Base-by-base conservation (phyloP, 1,284 basidiomycete species). In the Puccinia horiana region DNA sequence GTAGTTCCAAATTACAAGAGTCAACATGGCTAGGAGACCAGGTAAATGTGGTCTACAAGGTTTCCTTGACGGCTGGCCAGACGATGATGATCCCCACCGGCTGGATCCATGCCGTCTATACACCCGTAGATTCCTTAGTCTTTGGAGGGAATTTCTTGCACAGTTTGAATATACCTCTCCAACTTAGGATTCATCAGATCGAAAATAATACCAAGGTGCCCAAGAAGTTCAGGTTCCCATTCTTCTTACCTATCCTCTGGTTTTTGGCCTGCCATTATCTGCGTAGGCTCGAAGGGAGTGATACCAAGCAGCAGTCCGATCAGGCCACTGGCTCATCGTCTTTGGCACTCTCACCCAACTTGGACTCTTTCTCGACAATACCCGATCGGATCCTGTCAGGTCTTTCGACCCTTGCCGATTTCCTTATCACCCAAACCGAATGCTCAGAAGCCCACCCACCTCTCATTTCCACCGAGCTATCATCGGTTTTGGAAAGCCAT, bases 101-200 rank as follows among this genome's bases (percentile, higher is more conserved):
- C 0, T 98, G 96, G 93, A 97, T 98, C 83, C 96, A 99, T 86
- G 94, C 95, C 26, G 96, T 99, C 49, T 92, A 94, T 87, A 98
- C 96, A 0, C 96, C 96, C 0, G 88, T 90, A 63, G 95, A 98
- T 86, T 93, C 95, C 2, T 89, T 99, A 56, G 96, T 99, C 0
- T 96, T 98, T 85, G 96, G 96, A 2, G 96, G 96, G 54, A 99
- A 99, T 87, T 99, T 97, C 86, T 87, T 98, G 72, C 95, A 98
- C 87, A 95, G 93, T 12, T 94, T 91, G 85, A 91, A 92, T 84
- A 89, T 92, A 44, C 88, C 89, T 6, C 92, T 91, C 35, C 94
- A 91, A 87, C 89, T 97, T 49, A 91, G 91, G 83, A 90, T 98
- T 29, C 90, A 94, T 74, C 92, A 95, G 80, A 96, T 99, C 85